Base-by-base conservation (phyloP, 2,329 filamentous ascomycete genomes). In the Pleoardoris graminearum region DNA sequence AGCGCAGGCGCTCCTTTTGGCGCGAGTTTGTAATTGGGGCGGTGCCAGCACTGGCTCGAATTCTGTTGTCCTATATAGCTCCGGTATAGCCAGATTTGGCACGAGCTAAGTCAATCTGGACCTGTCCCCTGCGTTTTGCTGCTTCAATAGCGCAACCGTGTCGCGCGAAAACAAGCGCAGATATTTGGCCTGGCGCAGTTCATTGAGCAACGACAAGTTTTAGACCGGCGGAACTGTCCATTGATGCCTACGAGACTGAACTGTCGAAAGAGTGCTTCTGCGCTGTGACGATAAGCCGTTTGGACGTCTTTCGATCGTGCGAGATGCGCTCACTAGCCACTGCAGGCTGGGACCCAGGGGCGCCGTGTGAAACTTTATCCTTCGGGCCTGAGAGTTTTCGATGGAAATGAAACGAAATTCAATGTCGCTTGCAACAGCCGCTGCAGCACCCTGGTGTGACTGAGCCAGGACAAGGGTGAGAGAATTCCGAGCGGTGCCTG, bases 1-100 rank as follows among this genome's bases (percentile, higher is more conserved):
- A 48, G 52, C 52, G 52, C 52, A 48, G 52, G 29, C 47, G 22
- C 8, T 45, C 25, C 19, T 39, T 32, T 32, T 44, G 11, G 45
- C 50, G 39, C 16, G 19, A 17, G 42, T 36, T 43, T 44, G 41
- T 38, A 42, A 47, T 50, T 42, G 46, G 41, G 17, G 51, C 46
- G 16, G n/a, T 32, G 22, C 23, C 43, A 32, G 45, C 32, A 23
- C 27, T 23, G 32, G 30, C 16, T 22, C 27, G 36, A 29, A 5
- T 14, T 16, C 22, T 11, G 30, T 30, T 27, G 30, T 36, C 33
- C 30, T 36, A 22, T 43, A 32, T 46, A 46, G 42, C 12, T 38
- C 19, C 38, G 8, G n/a, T 14, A 29, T 37, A n/a, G 48, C 50
- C 50, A 37, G 29, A 17, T 50, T 39, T 42, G 48, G 51, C 16